Evolutionary conservation across 2,329 filamentous ascomycete species (phyloP).

Genomic region (Rutstroemia sydowiana): DNA sequence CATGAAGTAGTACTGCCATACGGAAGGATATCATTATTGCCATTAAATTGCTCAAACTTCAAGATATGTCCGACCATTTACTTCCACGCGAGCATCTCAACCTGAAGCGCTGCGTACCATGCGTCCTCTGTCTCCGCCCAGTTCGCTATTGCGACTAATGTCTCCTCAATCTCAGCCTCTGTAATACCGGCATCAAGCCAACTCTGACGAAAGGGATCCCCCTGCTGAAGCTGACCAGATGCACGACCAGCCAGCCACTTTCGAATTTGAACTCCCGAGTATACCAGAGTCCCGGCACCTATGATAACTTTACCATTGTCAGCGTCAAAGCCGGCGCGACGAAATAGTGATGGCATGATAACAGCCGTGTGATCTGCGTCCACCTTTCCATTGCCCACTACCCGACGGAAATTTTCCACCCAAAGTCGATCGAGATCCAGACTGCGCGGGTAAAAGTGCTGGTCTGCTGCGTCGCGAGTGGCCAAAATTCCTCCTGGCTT

Average conservation of each 20-base stretch:
- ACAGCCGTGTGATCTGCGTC: conserved; percentile 18
- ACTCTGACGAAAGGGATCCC: conserved; percentile 30
- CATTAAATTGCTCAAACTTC: no score
- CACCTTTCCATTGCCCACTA: conserved; percentile 15
- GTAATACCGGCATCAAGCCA: conserved; percentile 33
- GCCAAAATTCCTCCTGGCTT: conserved; percentile 48
- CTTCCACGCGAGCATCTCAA: conserved; percentile 37
- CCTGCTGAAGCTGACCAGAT: conserved; percentile 25
- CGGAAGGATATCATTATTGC: no score
- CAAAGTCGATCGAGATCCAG: conserved; percentile 28
- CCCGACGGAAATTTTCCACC: conserved; percentile 23
- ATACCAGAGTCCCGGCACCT: conserved; percentile 28
- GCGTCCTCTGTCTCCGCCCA: conserved; percentile 35
- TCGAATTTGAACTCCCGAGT: conserved; percentile 24
- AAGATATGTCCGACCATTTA: no score
- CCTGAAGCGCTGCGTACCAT: conserved; percentile 32
- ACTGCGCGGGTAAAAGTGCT: conserved; percentile 30
- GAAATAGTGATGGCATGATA: conserved; percentile 30
- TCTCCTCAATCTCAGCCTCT: conserved; percentile 32
- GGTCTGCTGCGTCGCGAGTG: conserved; percentile 33
- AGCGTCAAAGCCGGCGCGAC: conserved; percentile 29
- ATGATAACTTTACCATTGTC: conserved; percentile 28
- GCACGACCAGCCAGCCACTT: conserved; percentile 26
- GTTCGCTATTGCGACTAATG: conserved; percentile 23
- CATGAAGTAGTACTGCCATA: no score